These are phyloP conservation scores for Trichosporon sp. DNA, from an alignment of 1,284 basidiomycete species.

Conservation along the genomic window DNA sequence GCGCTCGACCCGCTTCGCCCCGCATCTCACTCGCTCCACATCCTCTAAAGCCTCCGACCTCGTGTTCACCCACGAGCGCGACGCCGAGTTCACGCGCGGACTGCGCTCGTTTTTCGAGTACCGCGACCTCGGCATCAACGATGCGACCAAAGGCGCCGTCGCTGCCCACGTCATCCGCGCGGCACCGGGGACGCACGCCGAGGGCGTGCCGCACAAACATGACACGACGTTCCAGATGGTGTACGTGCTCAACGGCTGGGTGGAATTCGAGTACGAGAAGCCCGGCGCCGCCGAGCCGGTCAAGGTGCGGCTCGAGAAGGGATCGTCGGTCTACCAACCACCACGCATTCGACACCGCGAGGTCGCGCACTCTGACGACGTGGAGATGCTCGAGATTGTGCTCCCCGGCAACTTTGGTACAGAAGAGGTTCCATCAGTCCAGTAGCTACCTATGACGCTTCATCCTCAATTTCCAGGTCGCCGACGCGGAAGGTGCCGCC, in stretches of 20 bases:
- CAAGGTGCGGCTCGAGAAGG: slow-evolving; percentile 17
- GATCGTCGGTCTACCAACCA: slow-evolving; percentile 23
- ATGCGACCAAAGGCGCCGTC: slow-evolving; percentile 19
- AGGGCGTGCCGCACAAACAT: slow-evolving; percentile 21
- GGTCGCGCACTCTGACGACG: slow-evolving; percentile 25
- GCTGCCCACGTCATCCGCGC: slow-evolving; percentile 26
- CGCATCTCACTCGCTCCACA: background rate
- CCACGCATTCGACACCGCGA: slow-evolving; percentile 26
- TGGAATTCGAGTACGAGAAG: slow-evolving; percentile 26
- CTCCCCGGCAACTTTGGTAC: slow-evolving; percentile 24
- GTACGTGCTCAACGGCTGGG: slow-evolving; percentile 27
- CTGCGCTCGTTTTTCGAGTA: slow-evolving; percentile 29
- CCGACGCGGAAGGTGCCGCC: slow-evolving; percentile 27
- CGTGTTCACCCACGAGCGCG: slow-evolving; percentile 12
- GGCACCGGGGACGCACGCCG: slow-evolving; percentile 14
- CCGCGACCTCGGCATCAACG: slow-evolving; percentile 25
- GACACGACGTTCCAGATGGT: slow-evolving; percentile 25
- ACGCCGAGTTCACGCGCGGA: slow-evolving; percentile 23
- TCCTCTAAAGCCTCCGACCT: slow-evolving; percentile 21
- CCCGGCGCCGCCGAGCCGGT: slow-evolving; percentile 16
- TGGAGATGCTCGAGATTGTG: slow-evolving; percentile 28
- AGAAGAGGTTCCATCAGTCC: slow-evolving; percentile 20
- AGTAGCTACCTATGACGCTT: slow-evolving; percentile 22
- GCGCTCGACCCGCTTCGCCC: background rate
- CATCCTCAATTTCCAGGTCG: slow-evolving; percentile 29